Evolutionary conservation across 768 basidiomycete genomes (phyloP), one percentile per base, ranked within the genome.

Genomic region (Mycena vulgaris): DNA sequence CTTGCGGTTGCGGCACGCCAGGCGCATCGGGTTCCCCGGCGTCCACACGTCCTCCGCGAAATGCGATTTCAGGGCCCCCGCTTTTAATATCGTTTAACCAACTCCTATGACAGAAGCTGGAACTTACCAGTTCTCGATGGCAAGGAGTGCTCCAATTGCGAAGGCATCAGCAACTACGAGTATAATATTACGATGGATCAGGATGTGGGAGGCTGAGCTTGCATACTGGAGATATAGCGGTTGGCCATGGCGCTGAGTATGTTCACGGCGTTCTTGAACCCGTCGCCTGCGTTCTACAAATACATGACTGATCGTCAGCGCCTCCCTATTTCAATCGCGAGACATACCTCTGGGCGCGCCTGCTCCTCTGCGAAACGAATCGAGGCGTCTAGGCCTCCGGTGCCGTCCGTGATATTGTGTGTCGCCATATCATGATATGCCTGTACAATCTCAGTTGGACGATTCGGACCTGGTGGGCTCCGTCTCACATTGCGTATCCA

Each of bases 341-440:
- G n/a, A 39, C 45, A 40, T 5, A 53, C 45, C 67, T 72, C 45
- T n/a, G 61, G n/a, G 27, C 40, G 52, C 57, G 67, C 47, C 55
- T 65, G 51, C 56, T 72, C 63, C 76, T 65, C 63, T n/a, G 39
- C 78, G 68, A 74, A 77, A 3, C 71, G 67, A 31, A 80, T 74
- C 1, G 78, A 78, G 0, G 72, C 77, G 59, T 80, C 79, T 30
- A 78, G 62, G 28, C 78, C 78, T 17, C 78, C 77, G 1, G 73
- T 73, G 23, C 78, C 78, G 25, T 71, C 66, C n/a, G 28, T 60
- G 13, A 66, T 56, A 58, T 77, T 68, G 68, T 76, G 73, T 10
- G 79, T 80, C 21, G 77, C 71, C 65, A 71, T 70, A 64, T 78
- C 76, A 57, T 79, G 77, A 47, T 72, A 79, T 2, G 75, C 77